Evolutionary conservation across 139 green algal genomes (phyloP).

Genomic region (Nannochloris sp.): DNA sequence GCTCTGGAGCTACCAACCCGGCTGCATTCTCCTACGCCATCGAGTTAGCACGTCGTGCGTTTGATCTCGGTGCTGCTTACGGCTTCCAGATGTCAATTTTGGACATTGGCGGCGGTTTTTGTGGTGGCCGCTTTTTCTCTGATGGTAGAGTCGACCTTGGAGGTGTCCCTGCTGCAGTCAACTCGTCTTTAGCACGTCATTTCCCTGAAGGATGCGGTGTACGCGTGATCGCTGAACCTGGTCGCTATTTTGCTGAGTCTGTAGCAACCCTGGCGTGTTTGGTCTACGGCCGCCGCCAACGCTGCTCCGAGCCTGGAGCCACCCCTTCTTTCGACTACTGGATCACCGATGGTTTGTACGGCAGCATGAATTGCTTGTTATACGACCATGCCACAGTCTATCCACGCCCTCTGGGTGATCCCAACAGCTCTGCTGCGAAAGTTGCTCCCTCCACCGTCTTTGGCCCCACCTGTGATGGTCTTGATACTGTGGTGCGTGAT

Average conservation of each 20-base stretch:
- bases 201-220: constrained; percentile 73
- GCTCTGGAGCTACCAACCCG: constrained; percentile 75
- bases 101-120: constrained; percentile 96
- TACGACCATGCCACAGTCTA: constrained; percentile 59
- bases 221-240: constrained; percentile 89
- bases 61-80: constrained; percentile 62
- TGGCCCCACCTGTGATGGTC: constrained; percentile 82
- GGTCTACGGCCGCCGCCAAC: constrained; percentile 74
- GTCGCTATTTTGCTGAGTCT: constrained; percentile 94
- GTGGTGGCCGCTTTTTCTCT: constrained; percentile 51
- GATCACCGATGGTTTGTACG: constrained; percentile 93
- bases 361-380: constrained; percentile 93
- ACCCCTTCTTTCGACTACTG: constrained; percentile 66
- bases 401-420: constrained; percentile 9
- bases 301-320: constrained; percentile 2
- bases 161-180: constrained; percentile 74
- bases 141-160: constrained; percentile 62
- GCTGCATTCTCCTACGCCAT: constrained; percentile 57
- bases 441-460: constrained; percentile 62
- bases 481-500: constrained; percentile 74
- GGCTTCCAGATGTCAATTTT: constrained; percentile 85
- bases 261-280: constrained; percentile 63
- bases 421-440: constrained; percentile 33
- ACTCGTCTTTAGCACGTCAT: constrained; percentile 67
- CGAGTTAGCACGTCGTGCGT: constrained; percentile 41